These are phyloP conservation scores for Candida ovalis DNA, from an alignment of 805 yeast genomes.

Conservation along the genomic window DNA sequence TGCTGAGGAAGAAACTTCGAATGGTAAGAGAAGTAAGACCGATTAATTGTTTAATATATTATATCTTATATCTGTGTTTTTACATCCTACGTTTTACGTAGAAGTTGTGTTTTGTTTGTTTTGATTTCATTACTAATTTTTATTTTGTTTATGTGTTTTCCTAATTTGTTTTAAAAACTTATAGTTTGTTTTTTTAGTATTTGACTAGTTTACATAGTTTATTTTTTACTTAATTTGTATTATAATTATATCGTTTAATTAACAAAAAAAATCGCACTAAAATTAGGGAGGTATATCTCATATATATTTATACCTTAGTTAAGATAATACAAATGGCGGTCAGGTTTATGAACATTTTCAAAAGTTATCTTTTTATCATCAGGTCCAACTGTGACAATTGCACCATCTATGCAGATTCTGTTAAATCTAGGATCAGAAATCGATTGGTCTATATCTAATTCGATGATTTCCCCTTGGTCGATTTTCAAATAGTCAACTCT, in stretches of 20 bases:
- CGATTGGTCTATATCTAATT: conserved; percentile 21
- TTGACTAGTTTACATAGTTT: too few species aligned
- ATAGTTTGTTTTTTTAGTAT: too few species aligned
- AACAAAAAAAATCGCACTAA: too few species aligned
- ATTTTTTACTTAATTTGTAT: too few species aligned
- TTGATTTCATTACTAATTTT: too few species aligned
- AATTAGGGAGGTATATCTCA: too few species aligned
- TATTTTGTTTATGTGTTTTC: too few species aligned
- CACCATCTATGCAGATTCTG: conserved; percentile 69
- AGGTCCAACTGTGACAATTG: conserved; percentile 33
- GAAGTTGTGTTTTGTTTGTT: background rate
- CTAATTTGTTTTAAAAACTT: too few species aligned
- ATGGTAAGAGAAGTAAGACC: conserved; percentile 21
- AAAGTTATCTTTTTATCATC: background rate
- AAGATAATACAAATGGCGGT: background rate
- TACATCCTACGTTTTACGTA: too few species aligned
- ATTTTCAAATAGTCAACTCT: conserved; percentile 45
- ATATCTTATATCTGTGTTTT: background rate
- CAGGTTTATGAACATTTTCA: background rate
- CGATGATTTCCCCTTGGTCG: conserved; percentile 11
- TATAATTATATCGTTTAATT: too few species aligned
- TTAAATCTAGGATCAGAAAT: conserved; percentile 33
- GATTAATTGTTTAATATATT: conserved; percentile 4
- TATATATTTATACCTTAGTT: too few species aligned
- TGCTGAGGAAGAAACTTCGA: conserved; percentile 13